These are phyloP conservation scores for Penicillium atrosanguineum DNA, from an alignment of 495 filamentous ascomycete species.

Conservation along the genomic window DNA sequence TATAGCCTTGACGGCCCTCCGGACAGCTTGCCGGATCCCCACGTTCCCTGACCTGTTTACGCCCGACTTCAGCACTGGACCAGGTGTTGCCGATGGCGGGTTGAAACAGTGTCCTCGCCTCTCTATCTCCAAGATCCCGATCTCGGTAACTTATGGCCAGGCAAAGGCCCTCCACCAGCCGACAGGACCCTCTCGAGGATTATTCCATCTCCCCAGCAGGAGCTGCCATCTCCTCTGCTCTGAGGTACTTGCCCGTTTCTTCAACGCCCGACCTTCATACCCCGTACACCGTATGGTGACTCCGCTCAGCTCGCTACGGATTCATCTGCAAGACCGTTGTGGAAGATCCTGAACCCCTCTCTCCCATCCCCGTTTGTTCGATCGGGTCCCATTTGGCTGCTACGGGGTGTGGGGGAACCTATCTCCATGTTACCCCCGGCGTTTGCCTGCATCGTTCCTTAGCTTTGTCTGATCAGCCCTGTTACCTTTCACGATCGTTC, in stretches of 20 bases:
- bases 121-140: slow-evolving; percentile 35
- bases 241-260: slow-evolving; percentile 43
- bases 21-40: slow-evolving; percentile 4
- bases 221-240: slow-evolving; percentile 43
- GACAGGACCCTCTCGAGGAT: slow-evolving; percentile 51
- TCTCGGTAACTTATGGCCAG: slow-evolving; percentile 51
- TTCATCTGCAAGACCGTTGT: neutral
- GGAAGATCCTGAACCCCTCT: neutral
- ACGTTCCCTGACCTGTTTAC: slow-evolving; percentile 1
- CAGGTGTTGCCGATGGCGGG: slow-evolving; percentile 49
- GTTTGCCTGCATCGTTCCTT: neutral
- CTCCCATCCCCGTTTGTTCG: neutral
- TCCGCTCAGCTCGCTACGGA: neutral
- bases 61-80: slow-evolving; percentile 17
- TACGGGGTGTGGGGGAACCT: neutral
- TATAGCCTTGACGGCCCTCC: slow-evolving; percentile 14
- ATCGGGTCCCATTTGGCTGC: neutral
- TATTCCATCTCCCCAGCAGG: slow-evolving; percentile 41
- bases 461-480: neutral
- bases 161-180: slow-evolving; percentile 46
- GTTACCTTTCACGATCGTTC: neutral
- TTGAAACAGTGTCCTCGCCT: slow-evolving; percentile 40
- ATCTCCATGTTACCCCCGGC: neutral
- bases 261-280: slow-evolving; percentile 10
- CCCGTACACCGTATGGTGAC: neutral